Evolutionary conservation across 345 rosid genomes (phyloP).

Genomic region (Pelargonium nanum): DNA sequence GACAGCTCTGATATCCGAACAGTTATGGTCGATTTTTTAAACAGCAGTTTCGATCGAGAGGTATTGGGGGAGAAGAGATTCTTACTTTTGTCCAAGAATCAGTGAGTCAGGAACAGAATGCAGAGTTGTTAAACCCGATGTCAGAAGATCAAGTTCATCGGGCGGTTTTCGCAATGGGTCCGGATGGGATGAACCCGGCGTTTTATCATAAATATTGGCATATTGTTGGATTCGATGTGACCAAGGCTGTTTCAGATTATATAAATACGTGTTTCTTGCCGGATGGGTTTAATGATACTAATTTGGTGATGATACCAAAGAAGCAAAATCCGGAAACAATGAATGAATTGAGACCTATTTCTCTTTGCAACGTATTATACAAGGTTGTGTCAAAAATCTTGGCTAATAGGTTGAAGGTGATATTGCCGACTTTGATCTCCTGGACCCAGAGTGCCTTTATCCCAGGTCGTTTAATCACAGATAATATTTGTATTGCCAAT

Average conservation of each 20-base stretch:
- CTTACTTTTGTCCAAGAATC: no score
- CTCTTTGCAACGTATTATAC: not conserved
- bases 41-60: no score
- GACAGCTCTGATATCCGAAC: no score
- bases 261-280: not conserved
- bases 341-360: no score
- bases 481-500: not conserved
- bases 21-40: no score
- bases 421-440: not conserved
- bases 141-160: not conserved
- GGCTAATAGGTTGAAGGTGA: not conserved
- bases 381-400: not conserved
- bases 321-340: not conserved
- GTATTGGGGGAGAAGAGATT: no score
- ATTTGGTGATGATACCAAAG: not conserved
- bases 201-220: not conserved
- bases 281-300: not conserved
- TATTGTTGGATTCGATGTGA: not conserved
- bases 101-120: slow-evolving; percentile 9
- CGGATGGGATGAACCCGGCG: not conserved
- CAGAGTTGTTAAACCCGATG: not conserved
- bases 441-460: not conserved
- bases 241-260: not conserved
- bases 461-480: not conserved
- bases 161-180: not conserved